These are phyloP conservation scores for Populus hybrid DNA, from an alignment of 441 rosid species.

Conservation along the genomic window DNA sequence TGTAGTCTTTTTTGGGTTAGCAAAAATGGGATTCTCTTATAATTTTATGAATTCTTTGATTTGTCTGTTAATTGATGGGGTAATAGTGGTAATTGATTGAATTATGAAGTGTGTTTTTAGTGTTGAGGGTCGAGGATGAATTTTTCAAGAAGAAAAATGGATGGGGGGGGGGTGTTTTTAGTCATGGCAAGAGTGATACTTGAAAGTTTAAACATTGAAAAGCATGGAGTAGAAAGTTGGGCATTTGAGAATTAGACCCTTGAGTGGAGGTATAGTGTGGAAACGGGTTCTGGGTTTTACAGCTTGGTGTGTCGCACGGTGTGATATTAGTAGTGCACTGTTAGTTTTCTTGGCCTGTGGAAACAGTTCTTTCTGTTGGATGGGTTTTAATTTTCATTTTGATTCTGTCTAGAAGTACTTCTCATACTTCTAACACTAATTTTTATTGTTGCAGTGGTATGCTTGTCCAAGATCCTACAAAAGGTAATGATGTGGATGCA, in stretches of 20 bases:
- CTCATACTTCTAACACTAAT: not conserved
- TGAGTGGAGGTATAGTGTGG: not conserved
- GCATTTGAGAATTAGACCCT: not conserved
- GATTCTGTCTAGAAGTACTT: not conserved
- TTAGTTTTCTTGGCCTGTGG: not conserved
- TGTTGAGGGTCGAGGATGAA: not conserved
- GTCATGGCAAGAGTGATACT: not conserved
- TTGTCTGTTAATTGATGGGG: not conserved
- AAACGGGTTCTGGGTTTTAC: not conserved
- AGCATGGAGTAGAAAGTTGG: not conserved
- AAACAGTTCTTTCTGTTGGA: not conserved
- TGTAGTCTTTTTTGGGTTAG: not conserved
- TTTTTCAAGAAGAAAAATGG: not conserved
- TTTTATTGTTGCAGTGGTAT: slow-evolving; percentile 55
- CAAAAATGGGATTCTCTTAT: not conserved
- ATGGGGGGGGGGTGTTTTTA: not conserved
- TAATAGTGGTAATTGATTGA: not conserved
- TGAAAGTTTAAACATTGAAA: not conserved
- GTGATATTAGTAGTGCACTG: not conserved
- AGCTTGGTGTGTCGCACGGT: not conserved
- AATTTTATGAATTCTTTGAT: not conserved
- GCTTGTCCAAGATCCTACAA: slow-evolving; percentile 93
- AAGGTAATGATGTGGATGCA: slow-evolving; percentile 80
- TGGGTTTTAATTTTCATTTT: not conserved
- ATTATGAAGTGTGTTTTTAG: not conserved